These are phyloP conservation scores for Mrakia gelida DNA, from an alignment of 768 basidiomycete genomes.

Conservation along the genomic window DNA sequence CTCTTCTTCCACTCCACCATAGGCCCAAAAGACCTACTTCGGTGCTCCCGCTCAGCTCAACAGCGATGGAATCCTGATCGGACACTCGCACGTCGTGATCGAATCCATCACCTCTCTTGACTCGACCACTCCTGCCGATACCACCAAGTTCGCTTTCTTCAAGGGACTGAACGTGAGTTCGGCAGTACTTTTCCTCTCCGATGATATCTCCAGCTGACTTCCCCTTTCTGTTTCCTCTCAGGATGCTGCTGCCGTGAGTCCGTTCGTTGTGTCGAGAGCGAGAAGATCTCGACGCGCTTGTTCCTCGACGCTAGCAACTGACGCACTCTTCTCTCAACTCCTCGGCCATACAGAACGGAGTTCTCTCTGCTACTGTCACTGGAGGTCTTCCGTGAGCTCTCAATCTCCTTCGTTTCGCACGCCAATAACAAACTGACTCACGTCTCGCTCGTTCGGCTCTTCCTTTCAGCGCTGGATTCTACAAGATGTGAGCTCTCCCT, in stretches of 20 bases:
- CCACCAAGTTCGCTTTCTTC: constrained; percentile 27
- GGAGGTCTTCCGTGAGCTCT: constrained; percentile 19
- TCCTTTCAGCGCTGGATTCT: not conserved
- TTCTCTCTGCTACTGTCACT: constrained; percentile 8
- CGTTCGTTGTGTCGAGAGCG: too few relatives aligned
- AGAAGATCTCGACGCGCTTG: not conserved
- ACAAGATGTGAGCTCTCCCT: constrained; percentile 4
- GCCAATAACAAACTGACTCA: not conserved
- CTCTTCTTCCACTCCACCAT: constrained; percentile 1
- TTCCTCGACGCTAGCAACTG: too few relatives aligned
- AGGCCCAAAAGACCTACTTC: constrained; percentile 20
- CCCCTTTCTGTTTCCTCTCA: too few relatives aligned
- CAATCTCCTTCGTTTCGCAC: not conserved
- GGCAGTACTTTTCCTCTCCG: too few relatives aligned
- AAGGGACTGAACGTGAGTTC: constrained; percentile 23
- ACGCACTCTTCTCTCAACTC: too few relatives aligned
- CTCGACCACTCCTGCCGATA: constrained; percentile 16
- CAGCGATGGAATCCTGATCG: constrained; percentile 4
- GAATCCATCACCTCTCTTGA: not conserved
- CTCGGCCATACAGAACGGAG: not conserved
- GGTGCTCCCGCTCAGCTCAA: constrained; percentile 16
- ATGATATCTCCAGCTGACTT: too few relatives aligned
- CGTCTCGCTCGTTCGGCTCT: not conserved
- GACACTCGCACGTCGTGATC: constrained; percentile 26
- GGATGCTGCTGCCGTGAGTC: not conserved